Conservation (phyloP, 192 early-diverging fungal genomes). For the Powellomyces hirtus region DNA sequence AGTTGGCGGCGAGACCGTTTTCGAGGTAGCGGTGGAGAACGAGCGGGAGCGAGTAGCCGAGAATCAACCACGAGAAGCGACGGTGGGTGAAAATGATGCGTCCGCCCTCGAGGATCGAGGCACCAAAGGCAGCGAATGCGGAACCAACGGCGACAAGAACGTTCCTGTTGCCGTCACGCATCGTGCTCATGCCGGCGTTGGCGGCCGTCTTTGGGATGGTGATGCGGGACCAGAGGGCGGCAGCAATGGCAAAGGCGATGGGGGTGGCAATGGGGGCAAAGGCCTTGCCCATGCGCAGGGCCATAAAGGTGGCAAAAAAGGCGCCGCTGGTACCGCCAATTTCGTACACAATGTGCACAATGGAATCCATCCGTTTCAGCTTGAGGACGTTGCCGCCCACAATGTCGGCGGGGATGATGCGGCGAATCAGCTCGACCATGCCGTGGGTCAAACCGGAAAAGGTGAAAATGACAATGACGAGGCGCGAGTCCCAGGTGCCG, state of each 20-base stretch:
- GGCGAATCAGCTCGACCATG: slow-evolving; percentile 59
- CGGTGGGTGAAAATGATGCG: slow-evolving; percentile 51
- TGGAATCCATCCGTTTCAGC: slow-evolving; percentile 58
- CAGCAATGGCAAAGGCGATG: slow-evolving; percentile 46
- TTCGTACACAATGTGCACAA: slow-evolving; percentile 60
- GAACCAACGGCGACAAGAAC: slow-evolving; percentile 29
- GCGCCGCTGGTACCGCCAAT: slow-evolving; percentile 59
- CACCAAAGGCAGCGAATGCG: slow-evolving; percentile 44
- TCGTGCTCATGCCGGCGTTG: background rate
- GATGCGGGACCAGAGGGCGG: slow-evolving; percentile 47
- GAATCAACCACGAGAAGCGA: slow-evolving; percentile 54
- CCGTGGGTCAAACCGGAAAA: slow-evolving; percentile 52
- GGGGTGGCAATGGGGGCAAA: slow-evolving; percentile 48
- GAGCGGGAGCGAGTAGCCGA: slow-evolving; percentile 56
- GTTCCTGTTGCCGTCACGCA: background rate
- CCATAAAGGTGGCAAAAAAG: slow-evolving; percentile 46
- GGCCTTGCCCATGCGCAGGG: slow-evolving; percentile 42
- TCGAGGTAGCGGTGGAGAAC: slow-evolving; percentile 61
- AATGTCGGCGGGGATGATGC: slow-evolving; percentile 58
- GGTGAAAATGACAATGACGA: slow-evolving; percentile 48
- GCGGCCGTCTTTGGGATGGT: slow-evolving; percentile 21
- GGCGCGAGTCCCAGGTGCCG: slow-evolving; percentile 37
- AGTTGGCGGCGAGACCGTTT: slow-evolving; percentile 46
- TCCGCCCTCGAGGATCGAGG: slow-evolving; percentile 42
- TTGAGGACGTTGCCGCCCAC: slow-evolving; percentile 61